Conservation (phyloP, 78 protist species). For the Bigelowiella natans region DNA sequence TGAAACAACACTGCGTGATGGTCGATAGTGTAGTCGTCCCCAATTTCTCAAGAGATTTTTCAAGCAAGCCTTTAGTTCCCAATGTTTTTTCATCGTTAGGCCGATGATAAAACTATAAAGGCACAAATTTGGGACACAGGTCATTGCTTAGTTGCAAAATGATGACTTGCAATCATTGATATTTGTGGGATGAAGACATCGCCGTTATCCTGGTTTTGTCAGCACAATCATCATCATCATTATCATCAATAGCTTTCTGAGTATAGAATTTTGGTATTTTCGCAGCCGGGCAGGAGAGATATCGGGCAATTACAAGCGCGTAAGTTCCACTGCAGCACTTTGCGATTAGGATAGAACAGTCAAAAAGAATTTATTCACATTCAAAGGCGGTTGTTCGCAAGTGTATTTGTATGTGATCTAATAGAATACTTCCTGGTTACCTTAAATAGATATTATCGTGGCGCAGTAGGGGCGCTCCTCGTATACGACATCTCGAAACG, state of each 20-base stretch:
- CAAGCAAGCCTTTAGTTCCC: background rate
- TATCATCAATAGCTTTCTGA: background rate
- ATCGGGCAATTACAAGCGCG: constrained; percentile 84
- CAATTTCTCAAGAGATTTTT: background rate
- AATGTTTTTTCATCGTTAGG: constrained; percentile 68
- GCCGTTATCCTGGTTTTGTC: background rate
- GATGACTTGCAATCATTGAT: background rate
- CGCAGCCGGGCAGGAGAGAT: constrained; percentile 95
- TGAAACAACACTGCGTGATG: background rate
- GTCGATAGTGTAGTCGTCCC: background rate
- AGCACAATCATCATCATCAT: background rate
- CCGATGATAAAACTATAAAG: constrained; percentile 78
- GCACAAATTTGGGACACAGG: constrained; percentile 92
- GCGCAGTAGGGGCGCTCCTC: constrained; percentile 81
- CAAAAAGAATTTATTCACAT: too few species aligned
- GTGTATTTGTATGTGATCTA: too few species aligned
- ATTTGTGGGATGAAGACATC: background rate
- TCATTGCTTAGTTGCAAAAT: background rate
- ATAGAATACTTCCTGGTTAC: background rate
- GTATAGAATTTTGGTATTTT: background rate
- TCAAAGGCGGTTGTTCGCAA: too few species aligned
- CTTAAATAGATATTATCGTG: background rate
- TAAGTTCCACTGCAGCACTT: background rate
- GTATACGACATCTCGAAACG: constrained; percentile 85
- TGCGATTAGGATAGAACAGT: too few species aligned